Evolutionary conservation across 192 early-diverging fungal species (phyloP).

Genomic region (Linderina pennispora): DNA sequence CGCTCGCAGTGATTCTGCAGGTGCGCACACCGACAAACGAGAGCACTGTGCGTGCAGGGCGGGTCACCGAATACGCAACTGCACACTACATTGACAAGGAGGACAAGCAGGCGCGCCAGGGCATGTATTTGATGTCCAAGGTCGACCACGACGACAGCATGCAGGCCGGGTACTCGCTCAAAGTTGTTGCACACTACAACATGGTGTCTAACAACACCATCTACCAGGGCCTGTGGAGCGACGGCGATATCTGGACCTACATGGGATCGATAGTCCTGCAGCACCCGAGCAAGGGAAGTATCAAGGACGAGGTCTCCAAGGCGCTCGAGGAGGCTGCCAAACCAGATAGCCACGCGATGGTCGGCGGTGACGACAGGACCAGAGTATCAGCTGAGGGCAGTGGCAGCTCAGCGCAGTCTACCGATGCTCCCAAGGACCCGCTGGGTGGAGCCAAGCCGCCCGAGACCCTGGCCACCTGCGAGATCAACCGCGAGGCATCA

Average conservation of each 20-base stretch:
- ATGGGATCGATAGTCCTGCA: slow-evolving; percentile 42
- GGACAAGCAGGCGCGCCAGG: slow-evolving; percentile 4
- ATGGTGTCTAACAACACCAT: slow-evolving; percentile 47
- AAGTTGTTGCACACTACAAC: slow-evolving; percentile 44
- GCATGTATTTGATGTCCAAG: slow-evolving; percentile 37
- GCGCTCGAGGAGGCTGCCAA: slow-evolving; percentile 33
- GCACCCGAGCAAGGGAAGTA: slow-evolving; percentile 29
- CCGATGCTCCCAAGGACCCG: slow-evolving; percentile 9
- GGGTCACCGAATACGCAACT: slow-evolving; percentile 33
- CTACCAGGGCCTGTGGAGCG: slow-evolving; percentile 45
- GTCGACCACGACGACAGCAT: slow-evolving; percentile 20
- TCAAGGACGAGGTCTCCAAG: slow-evolving; percentile 35
- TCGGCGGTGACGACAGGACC: background rate
- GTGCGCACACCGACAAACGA: slow-evolving; percentile 21
- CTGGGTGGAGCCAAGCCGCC: slow-evolving; percentile 20
- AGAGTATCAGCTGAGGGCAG: background rate
- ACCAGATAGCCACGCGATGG: background rate
- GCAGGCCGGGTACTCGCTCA: slow-evolving; percentile 15
- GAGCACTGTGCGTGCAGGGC: slow-evolving; percentile 21
- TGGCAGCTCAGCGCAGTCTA: background rate
- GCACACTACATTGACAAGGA: slow-evolving; percentile 28
- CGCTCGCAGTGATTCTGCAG: slow-evolving; percentile 29
- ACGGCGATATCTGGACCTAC: slow-evolving; percentile 43
- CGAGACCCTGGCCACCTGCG: slow-evolving; percentile 39
- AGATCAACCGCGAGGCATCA: slow-evolving; percentile 28